Conservation (phyloP, 1,139 yeast species). For the Komagataea norvegica region DNA sequence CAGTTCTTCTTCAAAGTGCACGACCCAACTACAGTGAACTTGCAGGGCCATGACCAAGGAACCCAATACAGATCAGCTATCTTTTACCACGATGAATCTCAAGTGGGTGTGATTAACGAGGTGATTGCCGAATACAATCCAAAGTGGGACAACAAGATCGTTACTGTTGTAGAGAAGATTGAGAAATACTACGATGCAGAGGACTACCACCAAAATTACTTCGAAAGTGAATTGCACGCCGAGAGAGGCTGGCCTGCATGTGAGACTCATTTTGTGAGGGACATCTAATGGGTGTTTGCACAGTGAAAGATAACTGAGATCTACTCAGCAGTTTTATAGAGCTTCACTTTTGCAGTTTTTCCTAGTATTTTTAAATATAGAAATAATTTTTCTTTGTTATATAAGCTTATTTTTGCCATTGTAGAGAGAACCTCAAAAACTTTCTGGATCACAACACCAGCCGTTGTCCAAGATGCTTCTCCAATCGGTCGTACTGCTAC, state of each 20-base stretch:
- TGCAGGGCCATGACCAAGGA: constrained; percentile 76
- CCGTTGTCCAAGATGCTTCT: constrained; percentile 1
- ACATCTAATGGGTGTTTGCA: too few relatives aligned
- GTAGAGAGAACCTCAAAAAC: too few relatives aligned
- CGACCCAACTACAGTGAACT: constrained; percentile 55
- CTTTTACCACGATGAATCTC: constrained; percentile 51
- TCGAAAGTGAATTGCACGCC: constrained; percentile 37
- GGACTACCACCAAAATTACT: constrained; percentile 74
- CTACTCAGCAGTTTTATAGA: too few relatives aligned
- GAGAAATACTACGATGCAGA: constrained; percentile 50
- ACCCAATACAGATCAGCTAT: constrained; percentile 78
- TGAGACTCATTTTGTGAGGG: constrained; percentile 73
- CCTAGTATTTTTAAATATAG: too few relatives aligned
- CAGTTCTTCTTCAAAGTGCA: constrained; percentile 65
- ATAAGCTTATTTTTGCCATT: too few relatives aligned
- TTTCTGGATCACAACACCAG: too few relatives aligned
- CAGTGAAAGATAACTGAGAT: too few relatives aligned
- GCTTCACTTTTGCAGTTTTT: too few relatives aligned
- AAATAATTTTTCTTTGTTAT: too few relatives aligned
- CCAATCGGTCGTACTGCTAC: neutral
- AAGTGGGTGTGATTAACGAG: constrained; percentile 37
- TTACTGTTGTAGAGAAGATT: constrained; percentile 64
- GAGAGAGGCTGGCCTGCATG: constrained; percentile 87
- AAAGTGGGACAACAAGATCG: constrained; percentile 47
- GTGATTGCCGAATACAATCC: constrained; percentile 44